phyloP scores from a whole-genome alignment of 352 stramenopile species.

The Pythium insidiosum region DNA sequence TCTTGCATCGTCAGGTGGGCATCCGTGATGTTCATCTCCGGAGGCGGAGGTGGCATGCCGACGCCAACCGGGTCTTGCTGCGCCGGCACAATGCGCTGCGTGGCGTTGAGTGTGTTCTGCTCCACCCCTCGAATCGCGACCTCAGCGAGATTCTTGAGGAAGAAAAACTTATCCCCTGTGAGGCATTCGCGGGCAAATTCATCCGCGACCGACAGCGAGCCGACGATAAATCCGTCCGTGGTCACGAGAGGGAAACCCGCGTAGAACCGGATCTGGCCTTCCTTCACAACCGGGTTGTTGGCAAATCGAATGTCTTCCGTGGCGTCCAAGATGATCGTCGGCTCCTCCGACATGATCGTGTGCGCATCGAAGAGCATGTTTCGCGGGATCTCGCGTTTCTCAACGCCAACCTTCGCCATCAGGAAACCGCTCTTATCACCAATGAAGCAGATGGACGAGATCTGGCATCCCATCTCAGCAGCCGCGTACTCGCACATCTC shows the following conservation, averaged over 20 bases:
- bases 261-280: slow-evolving; percentile 77
- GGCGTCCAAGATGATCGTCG: slow-evolving; percentile 77
- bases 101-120: slow-evolving; percentile 55
- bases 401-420: slow-evolving; percentile 69
- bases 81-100: slow-evolving; percentile 7
- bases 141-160: slow-evolving; percentile 78
- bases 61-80: slow-evolving; percentile 2
- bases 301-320: slow-evolving; percentile 70
- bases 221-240: slow-evolving; percentile 51
- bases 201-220: slow-evolving; percentile 72
- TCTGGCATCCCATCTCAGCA: slow-evolving; percentile 73
- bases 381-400: slow-evolving; percentile 69
- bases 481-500: slow-evolving; percentile 84
- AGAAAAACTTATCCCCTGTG: slow-evolving; percentile 70
- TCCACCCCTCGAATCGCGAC: slow-evolving; percentile 71
- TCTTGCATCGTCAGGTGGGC: slow-evolving; percentile 79
- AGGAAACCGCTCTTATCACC: slow-evolving; percentile 82
- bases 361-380: slow-evolving; percentile 78
- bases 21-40: slow-evolving; percentile 55
- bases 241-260: slow-evolving; percentile 72
- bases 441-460: slow-evolving; percentile 76
- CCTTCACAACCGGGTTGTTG: slow-evolving; percentile 70
- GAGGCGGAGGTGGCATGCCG: slow-evolving; percentile 28
- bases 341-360: slow-evolving; percentile 69
- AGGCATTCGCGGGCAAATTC: slow-evolving; percentile 67